phyloP scores from a whole-genome alignment of 352 stramenopile species.

The Thraustochytrium striatum region DNA sequence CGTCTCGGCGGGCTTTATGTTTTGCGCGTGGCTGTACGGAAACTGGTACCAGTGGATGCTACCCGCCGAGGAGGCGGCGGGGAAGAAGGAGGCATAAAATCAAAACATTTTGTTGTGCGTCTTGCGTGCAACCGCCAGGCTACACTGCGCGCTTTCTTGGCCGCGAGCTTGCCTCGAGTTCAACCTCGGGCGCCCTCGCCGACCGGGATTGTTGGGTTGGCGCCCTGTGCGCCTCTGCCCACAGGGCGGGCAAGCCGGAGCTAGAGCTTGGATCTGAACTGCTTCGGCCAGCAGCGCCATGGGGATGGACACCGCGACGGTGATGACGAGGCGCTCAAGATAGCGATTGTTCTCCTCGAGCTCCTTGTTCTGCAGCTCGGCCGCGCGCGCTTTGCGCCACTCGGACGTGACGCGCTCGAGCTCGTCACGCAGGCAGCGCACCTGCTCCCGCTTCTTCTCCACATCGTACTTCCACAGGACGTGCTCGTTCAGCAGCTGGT shows the following conservation, averaged over 20 bases:
- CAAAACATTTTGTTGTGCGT: too few species aligned
- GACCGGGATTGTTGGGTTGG: too few species aligned
- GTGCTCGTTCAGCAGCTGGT: constrained; percentile 9
- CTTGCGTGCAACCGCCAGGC: too few species aligned
- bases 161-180: too few species aligned
- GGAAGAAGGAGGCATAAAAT: too few species aligned
- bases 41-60: constrained; percentile 47
- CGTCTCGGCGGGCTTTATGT: neutral
- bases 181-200: too few species aligned
- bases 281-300: constrained; percentile 44
- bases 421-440: constrained; percentile 26
- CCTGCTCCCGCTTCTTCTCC: constrained; percentile 25
- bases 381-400: constrained; percentile 26
- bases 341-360: constrained; percentile 45
- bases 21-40: constrained; percentile 11
- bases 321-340: constrained; percentile 44
- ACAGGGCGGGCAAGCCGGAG: neutral
- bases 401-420: constrained; percentile 30
- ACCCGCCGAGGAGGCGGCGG: neutral
- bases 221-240: too few species aligned
- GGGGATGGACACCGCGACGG: constrained; percentile 23
- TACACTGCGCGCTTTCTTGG: too few species aligned
- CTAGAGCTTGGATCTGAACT: constrained; percentile 39
- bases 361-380: constrained; percentile 27
- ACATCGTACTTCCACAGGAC: constrained; percentile 13